Conservation (phyloP, 2,329 filamentous ascomycete genomes). For the Sporothrix luriei region DNA sequence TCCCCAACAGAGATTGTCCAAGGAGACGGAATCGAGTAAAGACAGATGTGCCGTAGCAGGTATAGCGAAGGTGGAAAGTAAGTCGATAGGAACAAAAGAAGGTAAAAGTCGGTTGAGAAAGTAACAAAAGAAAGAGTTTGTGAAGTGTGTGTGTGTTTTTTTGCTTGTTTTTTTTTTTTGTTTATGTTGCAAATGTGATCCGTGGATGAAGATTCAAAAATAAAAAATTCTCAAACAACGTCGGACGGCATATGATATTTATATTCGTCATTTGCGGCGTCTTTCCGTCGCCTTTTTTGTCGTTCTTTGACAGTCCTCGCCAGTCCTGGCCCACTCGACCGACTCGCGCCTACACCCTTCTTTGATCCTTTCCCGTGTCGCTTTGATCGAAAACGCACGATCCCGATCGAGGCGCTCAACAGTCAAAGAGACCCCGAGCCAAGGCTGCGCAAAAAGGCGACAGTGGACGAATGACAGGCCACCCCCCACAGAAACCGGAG, state of each 20-base stretch:
- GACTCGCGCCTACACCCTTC: background rate
- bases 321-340: background rate
- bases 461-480: slow-evolving; percentile 16
- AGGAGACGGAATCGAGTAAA: background rate
- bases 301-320: background rate
- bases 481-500: background rate
- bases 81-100: no score
- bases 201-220: slow-evolving; percentile 10
- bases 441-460: slow-evolving; percentile 18
- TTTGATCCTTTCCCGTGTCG: background rate
- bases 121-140: background rate
- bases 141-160: background rate
- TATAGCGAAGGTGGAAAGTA: background rate
- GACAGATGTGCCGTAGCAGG: background rate
- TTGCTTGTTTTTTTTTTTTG: no score
- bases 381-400: background rate
- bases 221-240: background rate
- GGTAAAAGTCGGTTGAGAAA: background rate
- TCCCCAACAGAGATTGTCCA: background rate
- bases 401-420: background rate
- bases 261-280: background rate
- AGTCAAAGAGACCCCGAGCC: background rate
- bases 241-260: background rate
- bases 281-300: background rate
- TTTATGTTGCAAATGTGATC: background rate